A percentile compares a stretch with the other conserved stretches of the same genome.
phyloP scores from a whole-genome alignment of 192 early-diverging fungal genomes.

The Coemansia brasiliensis region DNA sequence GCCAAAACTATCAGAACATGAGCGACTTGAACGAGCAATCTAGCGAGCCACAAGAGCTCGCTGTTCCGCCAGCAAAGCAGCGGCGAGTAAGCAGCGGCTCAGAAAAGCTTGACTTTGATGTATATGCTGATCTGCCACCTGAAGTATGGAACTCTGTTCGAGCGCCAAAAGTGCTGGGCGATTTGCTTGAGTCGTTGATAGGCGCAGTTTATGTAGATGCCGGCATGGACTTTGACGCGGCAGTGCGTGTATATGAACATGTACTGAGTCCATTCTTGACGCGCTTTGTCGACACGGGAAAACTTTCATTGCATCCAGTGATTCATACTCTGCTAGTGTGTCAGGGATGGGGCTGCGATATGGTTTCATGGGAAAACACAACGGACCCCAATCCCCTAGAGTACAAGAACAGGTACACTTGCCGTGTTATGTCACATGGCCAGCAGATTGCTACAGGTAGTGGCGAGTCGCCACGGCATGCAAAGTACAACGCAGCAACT shows the following conservation, averaged over 20 bases:
- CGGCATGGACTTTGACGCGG: conserved; percentile 62
- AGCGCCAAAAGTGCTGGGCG: conserved; percentile 86
- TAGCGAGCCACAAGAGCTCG: not conserved
- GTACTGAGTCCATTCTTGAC: conserved; percentile 46
- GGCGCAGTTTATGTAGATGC: conserved; percentile 88
- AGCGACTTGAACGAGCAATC: not conserved
- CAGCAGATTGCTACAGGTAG: conserved; percentile 10
- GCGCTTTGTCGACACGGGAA: conserved; percentile 51
- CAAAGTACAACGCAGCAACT: conserved; percentile 33
- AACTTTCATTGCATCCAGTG: conserved; percentile 47
- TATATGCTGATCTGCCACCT: conserved; percentile 46
- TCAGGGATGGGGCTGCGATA: conserved; percentile 50
- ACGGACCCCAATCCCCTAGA: conserved; percentile 36
- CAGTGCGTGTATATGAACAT: conserved; percentile 47
- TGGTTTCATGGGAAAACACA: conserved; percentile 23
- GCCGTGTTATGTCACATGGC: conserved; percentile 30
- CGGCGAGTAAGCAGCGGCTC: not conserved
- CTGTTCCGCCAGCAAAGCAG: not conserved
- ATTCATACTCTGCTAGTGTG: conserved; percentile 45
- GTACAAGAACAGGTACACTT: conserved; percentile 28
- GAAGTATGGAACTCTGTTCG: conserved; percentile 79
- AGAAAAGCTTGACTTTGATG: not conserved
- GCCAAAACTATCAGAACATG: not conserved
- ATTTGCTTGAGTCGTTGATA: conserved; percentile 84
- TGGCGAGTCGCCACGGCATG: conserved; percentile 47